Conservation (phyloP, 306 rosid genomes). For the Pyrus communis region DNA sequence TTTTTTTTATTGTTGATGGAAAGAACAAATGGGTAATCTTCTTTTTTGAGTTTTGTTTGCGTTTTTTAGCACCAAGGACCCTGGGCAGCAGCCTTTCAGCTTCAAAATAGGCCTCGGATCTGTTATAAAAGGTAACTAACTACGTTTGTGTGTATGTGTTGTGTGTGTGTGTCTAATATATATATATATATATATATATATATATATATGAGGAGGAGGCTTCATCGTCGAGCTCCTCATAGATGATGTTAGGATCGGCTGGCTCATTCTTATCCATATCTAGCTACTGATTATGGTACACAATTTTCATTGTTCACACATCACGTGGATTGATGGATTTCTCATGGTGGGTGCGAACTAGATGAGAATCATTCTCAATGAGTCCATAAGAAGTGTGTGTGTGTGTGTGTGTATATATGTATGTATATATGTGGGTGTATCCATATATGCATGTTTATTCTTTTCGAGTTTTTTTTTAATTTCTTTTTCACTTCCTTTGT, state of each 20-base stretch:
- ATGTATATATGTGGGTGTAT: not conserved
- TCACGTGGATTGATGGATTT: too few species aligned
- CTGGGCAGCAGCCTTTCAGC: slow-evolving; percentile 73
- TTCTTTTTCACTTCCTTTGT: not conserved
- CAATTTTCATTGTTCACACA: too few species aligned
- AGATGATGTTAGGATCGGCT: too few species aligned
- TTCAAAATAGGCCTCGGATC: slow-evolving; percentile 80
- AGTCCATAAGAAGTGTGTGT: too few species aligned
- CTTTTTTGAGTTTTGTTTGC: not conserved
- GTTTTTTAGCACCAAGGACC: slow-evolving; percentile 73
- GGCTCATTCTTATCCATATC: too few species aligned
- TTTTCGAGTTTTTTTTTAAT: not conserved
- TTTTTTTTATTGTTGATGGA: not conserved
- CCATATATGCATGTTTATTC: not conserved
- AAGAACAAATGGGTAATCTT: not conserved
- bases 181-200: too few species aligned
- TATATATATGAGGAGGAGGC: too few species aligned
- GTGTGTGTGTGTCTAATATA: not conserved
- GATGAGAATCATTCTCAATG: too few species aligned
- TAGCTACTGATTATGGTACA: too few species aligned
- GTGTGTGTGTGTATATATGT: not conserved
- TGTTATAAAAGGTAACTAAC: slow-evolving; percentile 67
- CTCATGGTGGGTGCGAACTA: too few species aligned
- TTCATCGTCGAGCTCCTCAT: too few species aligned
- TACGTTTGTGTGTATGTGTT: not conserved